Base-by-base conservation (phyloP, 345 rosid genomes). In the Populus pruinosa region DNA sequence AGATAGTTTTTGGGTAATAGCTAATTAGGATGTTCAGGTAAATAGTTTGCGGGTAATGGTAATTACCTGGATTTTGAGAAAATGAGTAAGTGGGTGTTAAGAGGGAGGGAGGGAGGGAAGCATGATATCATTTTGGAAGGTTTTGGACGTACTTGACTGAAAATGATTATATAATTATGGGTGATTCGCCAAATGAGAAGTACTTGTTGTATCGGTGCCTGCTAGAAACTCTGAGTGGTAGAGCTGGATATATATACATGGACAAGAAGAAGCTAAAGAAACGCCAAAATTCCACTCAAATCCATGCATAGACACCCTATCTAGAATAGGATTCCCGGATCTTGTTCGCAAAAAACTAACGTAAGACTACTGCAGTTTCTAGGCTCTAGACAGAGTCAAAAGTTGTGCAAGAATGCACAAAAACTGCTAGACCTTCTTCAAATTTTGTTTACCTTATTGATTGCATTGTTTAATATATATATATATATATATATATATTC, bases 271-370 rank as follows among this genome's bases (percentile, higher is more conserved):
- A 43, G 44, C 25, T 17, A 49, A 64, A 73, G 72, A 78, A 86
- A 85, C 67, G 87, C 85, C 89, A 86, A 88, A 89, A 79, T 72
- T 62, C 73, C 89, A 85, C 92, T 82, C 82, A 89, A 86, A 84
- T 81, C 86, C 87, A 89, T 82, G 92, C 92, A 81, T 62, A 11
- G 35, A 43, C 35, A 73, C 36, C 21, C 71, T n/a, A 59, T 59
- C 44, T 41, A 59, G 67, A 56, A 69, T 68, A 59, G 76, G 80
- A 74, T 82, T 77, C 83, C 75, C 69, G 25, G 43, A 74, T 74
- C 75, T 63, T 73, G 75, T 66, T 80, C 13, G 47, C 69, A 47
- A 77, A 79, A 69, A 31, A 50, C 23, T 59, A 81, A 72, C 69
- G 78, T 77, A 76, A 74, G 81, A 80, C 76, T 35, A 49, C 64